phyloP scores from a whole-genome alignment of 306 rosid species.

The Hylodesmum podocarpum region DNA sequence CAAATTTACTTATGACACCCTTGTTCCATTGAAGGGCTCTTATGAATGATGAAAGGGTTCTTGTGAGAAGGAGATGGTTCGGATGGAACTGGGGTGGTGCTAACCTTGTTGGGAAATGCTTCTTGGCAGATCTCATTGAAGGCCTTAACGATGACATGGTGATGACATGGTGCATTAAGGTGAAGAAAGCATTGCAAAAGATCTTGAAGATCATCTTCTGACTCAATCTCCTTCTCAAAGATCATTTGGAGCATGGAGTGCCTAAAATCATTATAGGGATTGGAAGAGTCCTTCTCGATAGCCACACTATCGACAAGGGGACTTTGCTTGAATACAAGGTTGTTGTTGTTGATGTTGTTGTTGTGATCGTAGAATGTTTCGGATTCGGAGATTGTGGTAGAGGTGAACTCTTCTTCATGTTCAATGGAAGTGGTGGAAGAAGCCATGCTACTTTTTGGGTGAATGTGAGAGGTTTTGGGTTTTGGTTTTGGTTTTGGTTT shows the following conservation, averaged over 20 bases:
- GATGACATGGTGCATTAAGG: constrained; percentile 46
- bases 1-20: not conserved
- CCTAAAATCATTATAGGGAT: constrained; percentile 58
- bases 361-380: not conserved
- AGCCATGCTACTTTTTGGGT: not conserved
- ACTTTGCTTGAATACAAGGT: constrained; percentile 1
- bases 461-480: not conserved
- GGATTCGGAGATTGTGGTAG: constrained; percentile 40
- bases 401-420: constrained; percentile 37
- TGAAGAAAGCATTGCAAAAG: constrained; percentile 58
- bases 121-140: constrained; percentile 53
- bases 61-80: not conserved
- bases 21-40: not conserved
- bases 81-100: not conserved
- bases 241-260: constrained; percentile 74
- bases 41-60: not conserved
- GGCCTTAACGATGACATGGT: constrained; percentile 39
- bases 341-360: not conserved
- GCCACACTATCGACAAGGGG: constrained; percentile 47
- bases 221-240: constrained; percentile 54
- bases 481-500: constrained; percentile 22
- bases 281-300: constrained; percentile 54
- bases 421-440: constrained; percentile 50
- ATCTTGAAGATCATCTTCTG: constrained; percentile 48
- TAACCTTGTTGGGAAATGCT: constrained; percentile 33